Conservation (phyloP, 2,329 filamentous ascomycete genomes). For the Xylaria sp. region DNA sequence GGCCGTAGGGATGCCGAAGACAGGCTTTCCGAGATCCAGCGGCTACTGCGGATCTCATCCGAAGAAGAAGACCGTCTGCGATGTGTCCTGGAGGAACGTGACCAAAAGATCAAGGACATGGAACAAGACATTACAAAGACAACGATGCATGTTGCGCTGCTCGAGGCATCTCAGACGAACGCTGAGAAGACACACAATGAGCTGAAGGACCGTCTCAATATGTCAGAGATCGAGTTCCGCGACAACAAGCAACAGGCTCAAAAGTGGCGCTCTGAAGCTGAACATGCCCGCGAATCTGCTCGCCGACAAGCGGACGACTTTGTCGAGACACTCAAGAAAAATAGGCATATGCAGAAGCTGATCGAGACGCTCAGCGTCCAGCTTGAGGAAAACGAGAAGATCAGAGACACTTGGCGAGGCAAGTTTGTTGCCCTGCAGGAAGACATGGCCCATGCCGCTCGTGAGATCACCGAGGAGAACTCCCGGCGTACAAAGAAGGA, state of each 20-base stretch:
- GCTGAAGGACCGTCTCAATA: conserved; percentile 57
- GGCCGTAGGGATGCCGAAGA: conserved; percentile 71
- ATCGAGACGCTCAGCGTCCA: conserved; percentile 76
- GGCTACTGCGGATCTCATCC: conserved; percentile 68
- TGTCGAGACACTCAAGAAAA: conserved; percentile 55
- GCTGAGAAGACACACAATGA: conserved; percentile 58
- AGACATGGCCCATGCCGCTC: conserved; percentile 79
- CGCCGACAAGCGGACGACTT: conserved; percentile 54
- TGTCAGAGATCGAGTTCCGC: conserved; percentile 57
- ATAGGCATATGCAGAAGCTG: conserved; percentile 73
- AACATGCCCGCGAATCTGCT: conserved; percentile 57
- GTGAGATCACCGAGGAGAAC: conserved; percentile 82
- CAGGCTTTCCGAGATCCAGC: conserved; percentile 71
- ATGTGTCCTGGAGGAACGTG: conserved; percentile 68
- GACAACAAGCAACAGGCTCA: conserved; percentile 59
- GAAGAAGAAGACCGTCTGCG: conserved; percentile 72
- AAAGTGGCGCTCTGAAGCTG: conserved; percentile 65
- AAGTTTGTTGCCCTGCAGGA: conserved; percentile 86
- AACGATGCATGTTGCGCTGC: conserved; percentile 63
- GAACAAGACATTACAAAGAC: conserved; percentile 60
- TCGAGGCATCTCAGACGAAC: conserved; percentile 68
- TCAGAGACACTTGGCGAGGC: conserved; percentile 80
- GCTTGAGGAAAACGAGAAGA: conserved; percentile 81
- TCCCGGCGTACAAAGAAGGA: conserved; percentile 77
- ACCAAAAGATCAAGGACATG: conserved; percentile 64